phyloP scores from a whole-genome alignment of 2,329 filamentous ascomycete species.

The Eurotiales sp. region DNA sequence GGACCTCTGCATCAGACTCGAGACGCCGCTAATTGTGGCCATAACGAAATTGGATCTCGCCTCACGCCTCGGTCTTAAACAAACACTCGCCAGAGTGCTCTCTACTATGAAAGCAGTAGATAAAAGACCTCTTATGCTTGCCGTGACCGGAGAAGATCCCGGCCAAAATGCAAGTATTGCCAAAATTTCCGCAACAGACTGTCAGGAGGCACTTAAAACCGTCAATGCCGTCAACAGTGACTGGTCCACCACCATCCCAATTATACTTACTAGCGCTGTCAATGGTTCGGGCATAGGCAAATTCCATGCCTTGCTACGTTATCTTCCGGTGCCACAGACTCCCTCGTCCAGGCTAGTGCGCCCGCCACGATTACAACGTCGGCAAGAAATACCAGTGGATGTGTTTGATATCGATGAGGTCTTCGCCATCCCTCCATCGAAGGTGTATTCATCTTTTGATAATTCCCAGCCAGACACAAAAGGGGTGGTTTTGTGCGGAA shows the following conservation, averaged over 20 bases:
- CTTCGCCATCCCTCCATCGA: conserved; percentile 68
- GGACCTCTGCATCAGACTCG: conserved; percentile 76
- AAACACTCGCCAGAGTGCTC: conserved; percentile 68
- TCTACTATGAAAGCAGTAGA: conserved; percentile 73
- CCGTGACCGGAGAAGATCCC: conserved; percentile 41
- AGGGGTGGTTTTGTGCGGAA: conserved; percentile 77
- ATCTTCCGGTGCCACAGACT: conserved; percentile 64
- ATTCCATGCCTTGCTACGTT: conserved; percentile 74
- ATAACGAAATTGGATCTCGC: conserved; percentile 91
- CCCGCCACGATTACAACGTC: conserved; percentile 15
- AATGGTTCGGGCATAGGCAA: conserved; percentile 77
- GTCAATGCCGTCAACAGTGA: conserved; percentile 40
- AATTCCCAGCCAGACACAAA: conserved; percentile 44
- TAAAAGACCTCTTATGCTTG: conserved; percentile 68
- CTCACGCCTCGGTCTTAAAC: conserved; percentile 65
- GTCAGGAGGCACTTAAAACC: conserved; percentile 55
- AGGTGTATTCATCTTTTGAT: conserved; percentile 46
- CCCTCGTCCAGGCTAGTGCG: conserved; percentile 23
- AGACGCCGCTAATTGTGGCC: conserved; percentile 72
- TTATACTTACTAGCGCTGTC: conserved; percentile 82
- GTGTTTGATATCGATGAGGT: conserved; percentile 91
- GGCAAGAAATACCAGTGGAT: conserved; percentile 52
- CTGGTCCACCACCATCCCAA: conserved; percentile 63
- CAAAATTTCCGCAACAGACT: conserved; percentile 54
- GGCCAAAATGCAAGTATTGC: conserved; percentile 53